A percentile compares a stretch with the other conserved stretches of the same genome.
Evolutionary conservation across 345 rosid species (phyloP).

Genomic region (Citrus cavaleriei): DNA sequence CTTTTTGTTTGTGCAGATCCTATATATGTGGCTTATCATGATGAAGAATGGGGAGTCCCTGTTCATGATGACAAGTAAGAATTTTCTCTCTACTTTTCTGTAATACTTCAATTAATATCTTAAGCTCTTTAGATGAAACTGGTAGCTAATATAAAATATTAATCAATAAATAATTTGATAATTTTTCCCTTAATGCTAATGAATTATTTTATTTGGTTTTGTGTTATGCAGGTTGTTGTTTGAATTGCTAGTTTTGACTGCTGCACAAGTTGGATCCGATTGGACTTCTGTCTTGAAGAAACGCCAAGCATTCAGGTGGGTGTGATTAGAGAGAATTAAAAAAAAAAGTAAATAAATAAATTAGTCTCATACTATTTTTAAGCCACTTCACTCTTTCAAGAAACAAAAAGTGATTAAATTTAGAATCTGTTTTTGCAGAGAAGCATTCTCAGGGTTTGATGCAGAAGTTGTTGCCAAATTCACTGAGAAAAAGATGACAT

Average conservation of each 20-base stretch:
- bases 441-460: constrained; percentile 58
- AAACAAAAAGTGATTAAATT: not conserved
- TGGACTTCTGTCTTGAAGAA: constrained; percentile 76
- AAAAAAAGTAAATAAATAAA: too few relatives aligned
- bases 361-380: not conserved
- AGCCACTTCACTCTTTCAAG: not conserved
- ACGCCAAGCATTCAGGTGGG: constrained; percentile 49
- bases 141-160: too few relatives aligned
- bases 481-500: constrained; percentile 44
- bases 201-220: not conserved
- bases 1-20: constrained; percentile 41
- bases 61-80: constrained; percentile 63
- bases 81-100: not conserved
- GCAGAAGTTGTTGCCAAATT: constrained; percentile 45
- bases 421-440: constrained; percentile 26
- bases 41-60: constrained; percentile 83
- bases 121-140: too few relatives aligned
- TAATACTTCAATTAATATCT: too few relatives aligned
- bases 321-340: not conserved
- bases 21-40: constrained; percentile 66
- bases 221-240: constrained; percentile 41
- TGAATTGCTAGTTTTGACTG: constrained; percentile 64
- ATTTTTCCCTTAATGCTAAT: not conserved
- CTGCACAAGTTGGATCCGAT: constrained; percentile 73
- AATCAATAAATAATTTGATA: not conserved